Percentiles rank a stretch among this genome's conserved stretches.
phyloP scores from a whole-genome alignment of 305 asterid species.

The Fraxinus dipetala region DNA sequence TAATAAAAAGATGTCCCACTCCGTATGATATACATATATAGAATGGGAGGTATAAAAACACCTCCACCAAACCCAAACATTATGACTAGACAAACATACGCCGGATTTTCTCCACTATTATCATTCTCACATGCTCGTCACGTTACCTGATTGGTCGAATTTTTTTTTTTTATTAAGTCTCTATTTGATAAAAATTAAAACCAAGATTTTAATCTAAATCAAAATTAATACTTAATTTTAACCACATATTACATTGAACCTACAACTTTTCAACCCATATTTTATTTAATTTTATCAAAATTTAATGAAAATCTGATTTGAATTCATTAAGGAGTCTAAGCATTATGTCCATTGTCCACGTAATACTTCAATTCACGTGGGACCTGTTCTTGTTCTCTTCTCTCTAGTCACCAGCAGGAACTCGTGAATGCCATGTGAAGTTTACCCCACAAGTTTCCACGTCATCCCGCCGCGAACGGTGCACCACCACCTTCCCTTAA shows the following conservation, averaged over 20 bases:
- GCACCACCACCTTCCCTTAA: background rate
- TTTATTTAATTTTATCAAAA: too few relatives aligned
- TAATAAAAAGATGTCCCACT: too few relatives aligned
- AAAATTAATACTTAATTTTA: too few relatives aligned
- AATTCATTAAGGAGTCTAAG: too few relatives aligned
- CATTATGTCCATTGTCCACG: background rate
- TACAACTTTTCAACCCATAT: too few relatives aligned
- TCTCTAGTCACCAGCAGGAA: constrained; percentile 21
- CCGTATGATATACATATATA: too few relatives aligned
- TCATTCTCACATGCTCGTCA: background rate
- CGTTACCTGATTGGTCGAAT: background rate
- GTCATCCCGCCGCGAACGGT: background rate
- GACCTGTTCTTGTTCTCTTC: constrained; percentile 6
- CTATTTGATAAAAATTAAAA: too few relatives aligned
- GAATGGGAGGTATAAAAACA: background rate
- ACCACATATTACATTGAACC: too few relatives aligned
- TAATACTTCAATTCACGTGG: background rate
- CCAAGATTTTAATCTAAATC: too few relatives aligned
- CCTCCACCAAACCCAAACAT: background rate
- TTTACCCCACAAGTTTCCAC: constrained; percentile 18
- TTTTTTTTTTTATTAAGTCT: background rate
- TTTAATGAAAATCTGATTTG: too few relatives aligned
- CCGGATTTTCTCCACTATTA: background rate
- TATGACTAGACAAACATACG: background rate
- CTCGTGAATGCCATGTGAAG: constrained; percentile 40